Conservation (phyloP, 306 rosid species). For the Luffa acutangula region DNA sequence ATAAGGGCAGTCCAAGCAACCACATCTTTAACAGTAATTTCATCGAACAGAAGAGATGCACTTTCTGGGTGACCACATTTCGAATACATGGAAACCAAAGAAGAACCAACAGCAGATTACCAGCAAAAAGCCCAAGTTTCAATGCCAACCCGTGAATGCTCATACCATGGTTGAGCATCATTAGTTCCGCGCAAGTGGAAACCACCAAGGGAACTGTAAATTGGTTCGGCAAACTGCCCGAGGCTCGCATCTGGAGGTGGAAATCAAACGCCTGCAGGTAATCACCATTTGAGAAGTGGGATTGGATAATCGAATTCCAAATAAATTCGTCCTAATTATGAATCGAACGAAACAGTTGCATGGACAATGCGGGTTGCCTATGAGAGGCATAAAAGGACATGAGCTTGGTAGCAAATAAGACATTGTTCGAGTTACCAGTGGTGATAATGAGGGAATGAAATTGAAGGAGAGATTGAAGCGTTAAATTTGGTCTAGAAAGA, state of each 20-base stretch:
- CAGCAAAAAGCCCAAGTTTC: slow-evolving; percentile 33
- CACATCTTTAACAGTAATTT: slow-evolving; percentile 51
- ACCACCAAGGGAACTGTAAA: slow-evolving; percentile 58
- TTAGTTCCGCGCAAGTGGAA: slow-evolving; percentile 41
- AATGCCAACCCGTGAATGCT: slow-evolving; percentile 41
- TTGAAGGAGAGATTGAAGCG: slow-evolving; percentile 34
- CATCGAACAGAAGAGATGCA: slow-evolving; percentile 48
- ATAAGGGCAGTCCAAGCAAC: slow-evolving; percentile 73
- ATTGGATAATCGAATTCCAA: slow-evolving; percentile 68
- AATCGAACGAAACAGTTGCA: slow-evolving; percentile 34
- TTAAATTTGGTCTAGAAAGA: slow-evolving; percentile 27
- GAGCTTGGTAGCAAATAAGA: slow-evolving; percentile 60
- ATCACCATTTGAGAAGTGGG: slow-evolving; percentile 48
- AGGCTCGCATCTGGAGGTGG: slow-evolving; percentile 45
- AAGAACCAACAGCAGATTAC: slow-evolving; percentile 43
- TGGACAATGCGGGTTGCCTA: slow-evolving; percentile 22
- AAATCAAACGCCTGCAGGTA: slow-evolving; percentile 27
- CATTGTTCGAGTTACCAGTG: slow-evolving; percentile 62
- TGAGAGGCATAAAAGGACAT: slow-evolving; percentile 51
- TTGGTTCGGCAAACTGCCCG: slow-evolving; percentile 26
- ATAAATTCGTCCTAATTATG: slow-evolving; percentile 41
- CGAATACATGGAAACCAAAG: slow-evolving; percentile 46
- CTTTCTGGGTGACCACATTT: slow-evolving; percentile 37
- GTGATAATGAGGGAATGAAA: slow-evolving; percentile 53
- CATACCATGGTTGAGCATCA: slow-evolving; percentile 25